phyloP scores from a whole-genome alignment of 495 filamentous ascomycete genomes.

The Cercophora sp. region DNA sequence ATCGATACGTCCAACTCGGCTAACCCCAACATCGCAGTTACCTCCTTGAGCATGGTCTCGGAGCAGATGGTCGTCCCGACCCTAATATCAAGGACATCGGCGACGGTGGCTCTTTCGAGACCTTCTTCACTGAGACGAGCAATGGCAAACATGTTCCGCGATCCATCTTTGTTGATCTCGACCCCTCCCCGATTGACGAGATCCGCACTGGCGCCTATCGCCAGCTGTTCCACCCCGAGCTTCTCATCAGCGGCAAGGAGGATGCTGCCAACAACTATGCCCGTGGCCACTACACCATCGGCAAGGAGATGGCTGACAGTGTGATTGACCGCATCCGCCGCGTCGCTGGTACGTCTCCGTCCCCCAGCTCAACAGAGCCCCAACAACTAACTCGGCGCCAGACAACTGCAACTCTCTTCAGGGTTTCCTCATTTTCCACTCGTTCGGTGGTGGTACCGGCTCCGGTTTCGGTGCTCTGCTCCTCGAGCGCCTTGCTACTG shows the following conservation, averaged over 20 bases:
- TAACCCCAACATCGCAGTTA: constrained; percentile 53
- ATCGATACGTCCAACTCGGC: background rate
- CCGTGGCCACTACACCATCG: constrained; percentile 88
- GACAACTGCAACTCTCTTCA: constrained; percentile 90
- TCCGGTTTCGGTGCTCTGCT: constrained; percentile 87
- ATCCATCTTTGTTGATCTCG: constrained; percentile 84
- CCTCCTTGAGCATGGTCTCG: constrained; percentile 85
- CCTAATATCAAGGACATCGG: constrained; percentile 57
- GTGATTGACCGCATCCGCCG: constrained; percentile 83
- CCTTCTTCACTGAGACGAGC: constrained; percentile 87
- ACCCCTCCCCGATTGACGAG: constrained; percentile 89
- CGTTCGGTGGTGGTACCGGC: constrained; percentile 87
- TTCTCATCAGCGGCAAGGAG: constrained; percentile 86
- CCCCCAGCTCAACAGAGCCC: background rate
- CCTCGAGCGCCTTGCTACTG: constrained; percentile 79
- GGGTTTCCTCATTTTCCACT: constrained; percentile 92
- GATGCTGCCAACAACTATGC: constrained; percentile 96
- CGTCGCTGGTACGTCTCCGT: constrained; percentile 57
- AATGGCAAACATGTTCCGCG: constrained; percentile 86
- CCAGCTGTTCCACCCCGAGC: constrained; percentile 85
- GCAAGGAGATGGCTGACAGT: constrained; percentile 83
- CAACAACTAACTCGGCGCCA: constrained; percentile 35
- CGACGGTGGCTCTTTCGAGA: constrained; percentile 73
- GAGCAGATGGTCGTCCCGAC: constrained; percentile 67
- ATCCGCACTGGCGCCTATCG: constrained; percentile 80